phyloP scores from a whole-genome alignment of 495 filamentous ascomycete species.

The Aspergillus asperescens region DNA sequence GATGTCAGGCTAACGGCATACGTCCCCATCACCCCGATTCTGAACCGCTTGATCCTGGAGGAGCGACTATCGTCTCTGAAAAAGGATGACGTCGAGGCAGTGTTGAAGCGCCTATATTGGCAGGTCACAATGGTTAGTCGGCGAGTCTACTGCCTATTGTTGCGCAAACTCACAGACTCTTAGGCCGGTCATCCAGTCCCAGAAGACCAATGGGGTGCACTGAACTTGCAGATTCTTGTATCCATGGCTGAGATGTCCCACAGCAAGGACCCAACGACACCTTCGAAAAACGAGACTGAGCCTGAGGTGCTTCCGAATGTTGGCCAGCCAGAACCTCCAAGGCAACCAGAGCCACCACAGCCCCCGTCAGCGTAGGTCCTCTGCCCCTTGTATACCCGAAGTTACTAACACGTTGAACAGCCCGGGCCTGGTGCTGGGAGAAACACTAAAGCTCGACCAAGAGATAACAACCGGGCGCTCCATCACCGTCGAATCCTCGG shows the following conservation, averaged over 20 bases:
- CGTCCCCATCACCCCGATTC: not conserved
- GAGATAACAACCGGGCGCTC: not conserved
- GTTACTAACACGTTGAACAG: not conserved
- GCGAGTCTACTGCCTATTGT: too few relatives aligned
- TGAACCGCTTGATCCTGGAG: constrained; percentile 1
- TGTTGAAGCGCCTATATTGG: not conserved
- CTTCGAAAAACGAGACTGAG: not conserved
- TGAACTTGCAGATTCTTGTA: not conserved
- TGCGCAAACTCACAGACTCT: not conserved
- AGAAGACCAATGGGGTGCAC: not conserved
- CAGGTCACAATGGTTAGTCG: not conserved
- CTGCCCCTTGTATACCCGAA: not conserved
- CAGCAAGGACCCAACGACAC: not conserved
- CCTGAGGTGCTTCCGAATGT: not conserved
- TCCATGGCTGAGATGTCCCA: not conserved
- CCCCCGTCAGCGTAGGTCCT: not conserved
- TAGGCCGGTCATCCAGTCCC: not conserved
- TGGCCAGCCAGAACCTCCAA: not conserved
- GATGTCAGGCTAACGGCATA: not conserved
- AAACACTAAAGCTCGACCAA: not conserved
- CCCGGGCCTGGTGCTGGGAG: not conserved
- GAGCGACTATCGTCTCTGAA: not conserved
- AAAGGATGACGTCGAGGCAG: not conserved
- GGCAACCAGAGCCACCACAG: not conserved
- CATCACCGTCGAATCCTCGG: not conserved